These are phyloP conservation scores for Cadophora sp. DNA, from an alignment of 2,329 filamentous ascomycete genomes.

Conservation along the genomic window DNA sequence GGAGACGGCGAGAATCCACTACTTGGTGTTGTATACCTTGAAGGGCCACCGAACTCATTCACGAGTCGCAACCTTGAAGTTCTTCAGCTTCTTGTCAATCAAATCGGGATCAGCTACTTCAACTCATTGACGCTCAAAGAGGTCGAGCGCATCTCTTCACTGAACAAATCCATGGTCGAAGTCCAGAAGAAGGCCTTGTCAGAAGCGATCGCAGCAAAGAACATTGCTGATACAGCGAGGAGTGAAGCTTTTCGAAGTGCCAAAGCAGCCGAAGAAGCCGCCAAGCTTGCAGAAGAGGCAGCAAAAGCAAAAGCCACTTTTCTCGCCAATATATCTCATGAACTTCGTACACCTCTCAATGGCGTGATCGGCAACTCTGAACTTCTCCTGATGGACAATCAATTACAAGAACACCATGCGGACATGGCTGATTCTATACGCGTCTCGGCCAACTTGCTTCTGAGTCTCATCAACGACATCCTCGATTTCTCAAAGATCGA, in stretches of 20 bases:
- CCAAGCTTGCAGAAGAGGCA: conserved; percentile 49
- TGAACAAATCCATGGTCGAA: conserved; percentile 79
- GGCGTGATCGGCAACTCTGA: conserved; percentile 91
- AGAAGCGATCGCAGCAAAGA: conserved; percentile 75
- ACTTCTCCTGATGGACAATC: conserved; percentile 73
- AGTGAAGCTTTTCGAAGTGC: conserved; percentile 79
- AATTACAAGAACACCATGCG: conserved; percentile 75
- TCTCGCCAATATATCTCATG: conserved; percentile 80
- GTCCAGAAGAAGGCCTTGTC: conserved; percentile 77
- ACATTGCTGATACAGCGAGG: conserved; percentile 78
- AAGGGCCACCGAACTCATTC: conserved; percentile 76
- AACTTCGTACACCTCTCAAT: conserved; percentile 82
- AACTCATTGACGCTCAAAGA: conserved; percentile 72
- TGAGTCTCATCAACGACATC: conserved; percentile 96
- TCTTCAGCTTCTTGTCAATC: conserved; percentile 75
- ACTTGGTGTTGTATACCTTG: conserved; percentile 77
- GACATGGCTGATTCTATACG: conserved; percentile 90
- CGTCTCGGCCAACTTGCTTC: conserved; percentile 81
- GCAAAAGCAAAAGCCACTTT: conserved; percentile 85
- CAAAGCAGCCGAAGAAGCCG: conserved; percentile 74
- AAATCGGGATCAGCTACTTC: conserved; percentile 77
- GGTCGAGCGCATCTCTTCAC: conserved; percentile 77
- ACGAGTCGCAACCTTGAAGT: conserved; percentile 75
- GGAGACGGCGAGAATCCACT: conserved; percentile 65
- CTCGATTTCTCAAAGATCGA: conserved; percentile 95